Evolutionary conservation across 148 eudicot species (phyloP).

Genomic region (Mesembryanthemum crystallinum): DNA sequence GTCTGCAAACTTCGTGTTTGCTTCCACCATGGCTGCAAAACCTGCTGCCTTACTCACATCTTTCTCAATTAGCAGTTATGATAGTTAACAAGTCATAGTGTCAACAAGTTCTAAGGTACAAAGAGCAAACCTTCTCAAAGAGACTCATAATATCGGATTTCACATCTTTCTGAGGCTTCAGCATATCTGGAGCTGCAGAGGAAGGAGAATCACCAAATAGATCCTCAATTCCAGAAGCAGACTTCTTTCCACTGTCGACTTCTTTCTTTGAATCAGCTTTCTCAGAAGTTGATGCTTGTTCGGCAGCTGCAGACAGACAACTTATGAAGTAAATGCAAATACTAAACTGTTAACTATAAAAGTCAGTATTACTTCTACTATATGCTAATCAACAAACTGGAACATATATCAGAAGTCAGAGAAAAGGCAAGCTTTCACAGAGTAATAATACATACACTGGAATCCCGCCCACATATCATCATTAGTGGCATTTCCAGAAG

Average conservation of each 20-base stretch:
- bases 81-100: background rate
- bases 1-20: no score
- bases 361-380: background rate
- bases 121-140: slow-evolving; percentile 90
- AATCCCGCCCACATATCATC: slow-evolving; percentile 95
- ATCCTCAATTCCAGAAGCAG: slow-evolving; percentile 73
- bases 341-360: background rate
- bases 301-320: slow-evolving; percentile 60
- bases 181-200: slow-evolving; percentile 36
- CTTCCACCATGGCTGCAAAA: no score
- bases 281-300: slow-evolving; percentile 53
- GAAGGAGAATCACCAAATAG: slow-evolving; percentile 61
- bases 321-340: background rate
- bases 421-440: slow-evolving; percentile 2
- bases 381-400: background rate
- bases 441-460: slow-evolving; percentile 60
- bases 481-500: slow-evolving; percentile 51
- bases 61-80: background rate
- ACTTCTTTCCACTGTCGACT: slow-evolving; percentile 42
- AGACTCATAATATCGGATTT: slow-evolving; percentile 95
- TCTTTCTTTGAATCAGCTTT: slow-evolving; percentile 40
- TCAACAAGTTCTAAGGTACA: no score
- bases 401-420: background rate
- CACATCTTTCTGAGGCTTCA: slow-evolving; percentile 70
- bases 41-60: no score